Base-by-base conservation (phyloP, 1,284 basidiomycete species). In the Volvariella surrecta region DNA sequence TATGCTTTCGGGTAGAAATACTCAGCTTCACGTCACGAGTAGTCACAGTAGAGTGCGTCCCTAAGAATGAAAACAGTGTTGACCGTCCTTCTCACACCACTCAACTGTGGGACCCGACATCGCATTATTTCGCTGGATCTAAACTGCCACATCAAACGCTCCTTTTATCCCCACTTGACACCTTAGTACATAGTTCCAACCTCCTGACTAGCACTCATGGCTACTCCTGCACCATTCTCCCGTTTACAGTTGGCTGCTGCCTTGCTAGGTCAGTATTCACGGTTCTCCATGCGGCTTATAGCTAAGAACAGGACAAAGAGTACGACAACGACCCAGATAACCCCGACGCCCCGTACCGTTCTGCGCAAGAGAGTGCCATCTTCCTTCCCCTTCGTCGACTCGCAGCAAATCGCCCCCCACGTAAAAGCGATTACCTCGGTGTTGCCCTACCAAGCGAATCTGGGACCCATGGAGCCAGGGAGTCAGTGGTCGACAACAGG, bases 221-320 rank as follows among this genome's bases (percentile, higher is more conserved):
- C 30, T 9, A 64, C 64, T 55, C 53, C 66, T 42, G 68, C 76
- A 39, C 64, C 78, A 2, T 89, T 89, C 61, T 89, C 85, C 49
- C 80, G 85, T 47, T 63, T 89, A 52, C 85, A 89, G 59, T 67
- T 89, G 40, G 85, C 85, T 17, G 86, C 85, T 37, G 86, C 86
- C 16, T 61, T 89, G 43, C 67, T 89, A 39, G 85, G 85, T 88
- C 62, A 28, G 24, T 55, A 68, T 50, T 37, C 31, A 16, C 17
- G 20, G 34, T 30, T 15, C 41, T 22, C 22, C 18, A 34, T 42
- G 37, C 24, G 1, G 45, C 39, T n/a, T 44, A 39, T 45, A 18
- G 45, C 45, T 39, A 37, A 37, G 19, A 39, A 42, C 16, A 38
- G 28, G 21, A 37, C 20, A 34, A 37, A 89, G 86, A 89, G 59